Percentiles rank a stretch among this genome's conserved stretches.
Conservation (phyloP, 176 grass and related monocot genomes). For the Phragmites australis region DNA sequence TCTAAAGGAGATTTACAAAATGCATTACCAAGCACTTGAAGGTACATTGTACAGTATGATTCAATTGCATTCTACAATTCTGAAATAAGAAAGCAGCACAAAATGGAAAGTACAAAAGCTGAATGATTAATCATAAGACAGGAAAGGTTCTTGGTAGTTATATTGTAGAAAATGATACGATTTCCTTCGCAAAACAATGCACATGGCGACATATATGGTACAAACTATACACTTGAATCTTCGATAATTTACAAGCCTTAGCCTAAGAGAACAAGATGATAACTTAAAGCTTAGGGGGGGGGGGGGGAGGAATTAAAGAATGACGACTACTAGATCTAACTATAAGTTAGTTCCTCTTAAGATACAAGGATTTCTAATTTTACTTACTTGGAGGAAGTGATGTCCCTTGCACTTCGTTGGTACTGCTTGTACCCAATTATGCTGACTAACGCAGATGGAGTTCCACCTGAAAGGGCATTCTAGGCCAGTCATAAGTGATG, state of each 20-base stretch:
- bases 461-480: conserved; percentile 65
- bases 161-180: background rate
- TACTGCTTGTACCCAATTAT: conserved; percentile 92
- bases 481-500: too few species aligned
- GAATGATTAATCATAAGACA: background rate
- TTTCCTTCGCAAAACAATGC: conserved; percentile 20
- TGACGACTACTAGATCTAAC: conserved; percentile 20
- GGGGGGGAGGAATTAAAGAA: conserved; percentile 38
- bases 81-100: too few species aligned
- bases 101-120: too few species aligned
- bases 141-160: background rate
- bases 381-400: conserved; percentile 91
- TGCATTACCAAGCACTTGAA: too few species aligned
- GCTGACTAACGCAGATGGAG: conserved; percentile 87
- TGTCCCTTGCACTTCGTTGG: conserved; percentile 67
- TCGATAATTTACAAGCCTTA: conserved; percentile 37
- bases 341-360: background rate
- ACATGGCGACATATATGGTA: background rate
- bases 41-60: too few species aligned
- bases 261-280: background rate
- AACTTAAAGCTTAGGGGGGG: conserved; percentile 18
- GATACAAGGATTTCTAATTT: conserved; percentile 21
- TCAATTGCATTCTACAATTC: too few species aligned
- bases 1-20: too few species aligned
- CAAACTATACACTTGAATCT: conserved; percentile 42